Conservation (phyloP, 108 stramenopile species). For the Poteriospumella lacustris region DNA sequence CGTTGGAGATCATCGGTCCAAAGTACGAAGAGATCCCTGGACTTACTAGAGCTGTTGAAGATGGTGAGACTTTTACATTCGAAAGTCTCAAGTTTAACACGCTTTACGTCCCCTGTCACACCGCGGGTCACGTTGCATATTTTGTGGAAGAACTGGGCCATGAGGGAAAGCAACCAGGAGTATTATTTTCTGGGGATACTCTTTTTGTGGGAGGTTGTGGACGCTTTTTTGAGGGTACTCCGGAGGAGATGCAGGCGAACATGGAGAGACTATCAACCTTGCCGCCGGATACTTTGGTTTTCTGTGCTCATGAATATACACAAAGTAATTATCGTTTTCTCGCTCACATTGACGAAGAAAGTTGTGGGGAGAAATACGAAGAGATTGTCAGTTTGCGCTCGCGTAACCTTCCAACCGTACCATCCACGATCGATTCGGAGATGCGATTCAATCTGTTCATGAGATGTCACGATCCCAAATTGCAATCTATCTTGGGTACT, state of each 20-base stretch:
- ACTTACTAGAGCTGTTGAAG: slow-evolving; percentile 1
- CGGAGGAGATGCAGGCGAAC: slow-evolving; percentile 42
- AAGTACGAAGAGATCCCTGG: slow-evolving; percentile 36
- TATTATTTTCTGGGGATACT: slow-evolving; percentile 67
- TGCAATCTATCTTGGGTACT: not conserved
- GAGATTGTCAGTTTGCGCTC: slow-evolving; percentile 22
- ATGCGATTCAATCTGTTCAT: slow-evolving; percentile 63
- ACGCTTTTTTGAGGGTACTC: slow-evolving; percentile 54
- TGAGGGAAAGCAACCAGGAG: slow-evolving; percentile 29
- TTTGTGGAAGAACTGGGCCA: slow-evolving; percentile 36
- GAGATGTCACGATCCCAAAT: slow-evolving; percentile 38
- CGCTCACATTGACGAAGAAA: slow-evolving; percentile 56
- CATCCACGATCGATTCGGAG: slow-evolving; percentile 62
- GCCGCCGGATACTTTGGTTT: slow-evolving; percentile 58
- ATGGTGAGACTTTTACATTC: slow-evolving; percentile 10
- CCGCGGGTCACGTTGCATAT: slow-evolving; percentile 60
- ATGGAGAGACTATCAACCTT: slow-evolving; percentile 40
- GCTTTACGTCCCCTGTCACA: slow-evolving; percentile 64
- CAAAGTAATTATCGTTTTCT: slow-evolving; percentile 61
- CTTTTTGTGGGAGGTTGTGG: slow-evolving; percentile 67
- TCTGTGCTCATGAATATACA: slow-evolving; percentile 70
- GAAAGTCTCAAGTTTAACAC: slow-evolving; percentile 40
- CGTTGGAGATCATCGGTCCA: slow-evolving; percentile 40
- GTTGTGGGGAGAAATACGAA: slow-evolving; percentile 40
- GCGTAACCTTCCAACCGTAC: slow-evolving; percentile 39